Base-by-base conservation (phyloP, 768 basidiomycete species). In the Tubosaeta brunneosetosa region DNA sequence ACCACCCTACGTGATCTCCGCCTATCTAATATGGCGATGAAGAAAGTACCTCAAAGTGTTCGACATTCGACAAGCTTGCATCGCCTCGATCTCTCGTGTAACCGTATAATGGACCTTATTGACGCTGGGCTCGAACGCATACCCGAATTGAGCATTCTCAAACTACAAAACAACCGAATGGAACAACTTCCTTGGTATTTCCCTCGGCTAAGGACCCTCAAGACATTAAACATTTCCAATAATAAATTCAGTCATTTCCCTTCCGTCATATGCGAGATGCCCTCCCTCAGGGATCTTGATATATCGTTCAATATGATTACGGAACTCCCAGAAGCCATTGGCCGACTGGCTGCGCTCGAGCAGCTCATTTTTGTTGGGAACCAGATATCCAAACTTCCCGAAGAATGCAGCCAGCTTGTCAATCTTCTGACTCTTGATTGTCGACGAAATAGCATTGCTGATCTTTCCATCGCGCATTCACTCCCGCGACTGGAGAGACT, bases 221-320 rank as follows among this genome's bases (percentile, higher is more conserved):
- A 80, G 45, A 81, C 82, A 25, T 79, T 98, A 57, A 95, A 97
- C 71, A 86, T 98, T 52, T 95, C 94, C 49, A 97, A 97, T 71
- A 99, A 98, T 77, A 91, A 92, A 66, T 93, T 97, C 67, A 79
- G 78, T 27, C 64, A 62, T 7, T 76, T 98, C 47, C 95, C 95
- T 0, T 58, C 73, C 0, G 88, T 88, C 33, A 79, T 99, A 26
- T 84, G 81, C 66, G 75, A 85, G 55, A 81, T 98, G 63, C 69
- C 74, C 5, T 78, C 73, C n/a, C 80, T 99, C 17, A 73, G 79
- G 34, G 91, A 94, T 60, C 83, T 99, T 17, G 94, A 98, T 62
- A 76, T 97, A 36, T 98, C 97, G 0, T 97, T 97, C 77, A 99
- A 99, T 73, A 82, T 78, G 67, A 84, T 98, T 52, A 76, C 80